phyloP scores from a whole-genome alignment of 2,329 filamentous ascomycete genomes.

The Hortaea sp. region DNA sequence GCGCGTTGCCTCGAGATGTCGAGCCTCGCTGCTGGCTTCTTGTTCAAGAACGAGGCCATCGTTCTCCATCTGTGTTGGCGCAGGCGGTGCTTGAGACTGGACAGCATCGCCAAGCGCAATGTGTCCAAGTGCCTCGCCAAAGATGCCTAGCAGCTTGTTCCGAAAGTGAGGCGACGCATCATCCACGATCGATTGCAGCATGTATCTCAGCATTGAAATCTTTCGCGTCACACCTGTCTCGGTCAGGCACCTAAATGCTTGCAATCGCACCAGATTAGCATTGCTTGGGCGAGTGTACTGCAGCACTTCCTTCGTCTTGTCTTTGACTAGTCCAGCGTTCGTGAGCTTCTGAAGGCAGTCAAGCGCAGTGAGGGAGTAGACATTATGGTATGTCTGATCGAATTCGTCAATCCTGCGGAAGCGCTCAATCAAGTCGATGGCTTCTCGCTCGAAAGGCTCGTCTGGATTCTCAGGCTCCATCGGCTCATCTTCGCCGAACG shows the following conservation, averaged over 20 bases:
- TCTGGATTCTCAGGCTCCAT: slow-evolving; percentile 35
- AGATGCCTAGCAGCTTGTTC: slow-evolving; percentile 40
- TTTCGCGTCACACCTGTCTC: slow-evolving; percentile 45
- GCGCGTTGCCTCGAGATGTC: slow-evolving; percentile 45
- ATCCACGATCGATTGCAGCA: slow-evolving; percentile 46
- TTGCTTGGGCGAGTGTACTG: slow-evolving; percentile 52
- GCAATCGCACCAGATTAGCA: slow-evolving; percentile 49
- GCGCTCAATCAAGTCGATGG: slow-evolving; percentile 52
- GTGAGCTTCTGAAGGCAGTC: slow-evolving; percentile 49
- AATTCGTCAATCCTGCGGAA: slow-evolving; percentile 57
- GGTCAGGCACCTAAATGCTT: slow-evolving; percentile 49
- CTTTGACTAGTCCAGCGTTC: slow-evolving; percentile 41
- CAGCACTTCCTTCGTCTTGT: slow-evolving; percentile 47
- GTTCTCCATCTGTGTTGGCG: slow-evolving; percentile 24
- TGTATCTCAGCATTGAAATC: slow-evolving; percentile 44
- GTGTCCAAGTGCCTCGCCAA: slow-evolving; percentile 47
- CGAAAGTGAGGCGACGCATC: slow-evolving; percentile 51
- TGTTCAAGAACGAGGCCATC: slow-evolving; percentile 48
- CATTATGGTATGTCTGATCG: slow-evolving; percentile 55
- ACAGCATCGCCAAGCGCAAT: slow-evolving; percentile 47
- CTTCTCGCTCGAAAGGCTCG: slow-evolving; percentile 44
- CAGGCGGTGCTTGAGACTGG: slow-evolving; percentile 18
- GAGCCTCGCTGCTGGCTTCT: slow-evolving; percentile 40
- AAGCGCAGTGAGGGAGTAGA: slow-evolving; percentile 52
- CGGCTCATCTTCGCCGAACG: slow-evolving; percentile 37